Evolutionary conservation across 78 protist genomes (phyloP).

Genomic region (Pirum gemmata): DNA sequence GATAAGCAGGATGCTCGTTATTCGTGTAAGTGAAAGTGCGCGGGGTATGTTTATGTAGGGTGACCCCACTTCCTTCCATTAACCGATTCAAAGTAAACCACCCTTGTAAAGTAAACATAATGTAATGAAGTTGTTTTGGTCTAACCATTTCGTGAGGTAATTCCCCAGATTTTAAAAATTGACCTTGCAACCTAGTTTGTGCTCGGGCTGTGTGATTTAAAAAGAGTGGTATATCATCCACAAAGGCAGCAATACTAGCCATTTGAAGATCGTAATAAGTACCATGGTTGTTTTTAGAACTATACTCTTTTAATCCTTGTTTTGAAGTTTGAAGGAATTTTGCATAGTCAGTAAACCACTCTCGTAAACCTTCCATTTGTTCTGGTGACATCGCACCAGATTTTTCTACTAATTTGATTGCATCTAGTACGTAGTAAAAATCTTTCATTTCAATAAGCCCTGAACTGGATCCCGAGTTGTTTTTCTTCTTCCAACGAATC

Average conservation of each 20-base stretch:
- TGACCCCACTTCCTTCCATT: not conserved
- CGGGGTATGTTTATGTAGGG: not conserved
- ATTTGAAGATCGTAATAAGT: constrained; percentile 20
- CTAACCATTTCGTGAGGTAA: constrained; percentile 41
- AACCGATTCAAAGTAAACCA: not conserved
- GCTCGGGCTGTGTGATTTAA: constrained; percentile 37
- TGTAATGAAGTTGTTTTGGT: constrained; percentile 36
- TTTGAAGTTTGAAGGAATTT: not conserved
- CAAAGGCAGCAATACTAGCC: constrained; percentile 39
- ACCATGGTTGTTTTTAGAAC: constrained; percentile 18
- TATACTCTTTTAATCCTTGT: constrained; percentile 20
- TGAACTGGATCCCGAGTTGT: constrained; percentile 10
- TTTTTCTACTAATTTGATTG: not conserved
- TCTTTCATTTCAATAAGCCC: constrained; percentile 46
- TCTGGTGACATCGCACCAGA: not conserved
- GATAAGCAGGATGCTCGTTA: constrained; percentile 16
- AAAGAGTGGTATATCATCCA: constrained; percentile 20
- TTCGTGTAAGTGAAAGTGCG: no score
- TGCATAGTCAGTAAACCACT: not conserved
- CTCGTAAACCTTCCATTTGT: not conserved
- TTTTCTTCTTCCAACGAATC: constrained; percentile 36
- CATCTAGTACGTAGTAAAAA: constrained; percentile 37
- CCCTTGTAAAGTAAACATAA: constrained; percentile 36
- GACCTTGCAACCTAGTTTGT: not conserved
- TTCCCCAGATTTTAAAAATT: not conserved